These are phyloP conservation scores for Ceratocystis papillata DNA, from an alignment of 2,329 filamentous ascomycete species.

Conservation along the genomic window DNA sequence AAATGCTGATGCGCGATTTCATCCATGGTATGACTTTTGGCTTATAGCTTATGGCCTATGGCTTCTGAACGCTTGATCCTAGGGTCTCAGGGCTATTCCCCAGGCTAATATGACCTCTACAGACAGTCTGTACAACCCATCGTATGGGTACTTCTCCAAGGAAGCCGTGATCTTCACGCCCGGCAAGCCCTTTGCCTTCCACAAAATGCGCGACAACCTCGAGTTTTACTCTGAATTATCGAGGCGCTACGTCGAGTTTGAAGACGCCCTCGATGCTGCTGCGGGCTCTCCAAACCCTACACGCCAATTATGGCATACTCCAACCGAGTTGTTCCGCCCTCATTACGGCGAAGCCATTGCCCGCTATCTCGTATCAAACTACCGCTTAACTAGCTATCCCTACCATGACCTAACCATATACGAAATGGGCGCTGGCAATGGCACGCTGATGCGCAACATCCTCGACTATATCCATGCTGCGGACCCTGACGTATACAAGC, in stretches of 20 bases:
- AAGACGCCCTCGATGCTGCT: slow-evolving; percentile 69
- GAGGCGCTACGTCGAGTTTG: slow-evolving; percentile 76
- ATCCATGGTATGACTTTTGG: slow-evolving; percentile 59
- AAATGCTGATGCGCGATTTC: slow-evolving; percentile 96
- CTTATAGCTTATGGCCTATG: not conserved
- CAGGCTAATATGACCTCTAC: slow-evolving; percentile 28
- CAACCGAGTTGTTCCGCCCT: slow-evolving; percentile 90
- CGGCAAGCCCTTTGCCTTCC: slow-evolving; percentile 84
- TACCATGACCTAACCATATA: slow-evolving; percentile 97
- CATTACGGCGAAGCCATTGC: slow-evolving; percentile 96
- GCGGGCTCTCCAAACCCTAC: slow-evolving; percentile 56
- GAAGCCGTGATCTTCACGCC: slow-evolving; percentile 93
- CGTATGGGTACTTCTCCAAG: slow-evolving; percentile 94
- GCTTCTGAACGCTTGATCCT: not conserved
- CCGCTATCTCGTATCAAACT: slow-evolving; percentile 91
- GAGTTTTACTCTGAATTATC: slow-evolving; percentile 71
- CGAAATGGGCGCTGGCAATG: slow-evolving; percentile 96
- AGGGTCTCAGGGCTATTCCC: slow-evolving; percentile 27
- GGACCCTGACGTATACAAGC: slow-evolving; percentile 83
- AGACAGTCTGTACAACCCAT: slow-evolving; percentile 91
- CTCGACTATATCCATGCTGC: slow-evolving; percentile 87
- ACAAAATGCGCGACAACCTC: slow-evolving; percentile 65
- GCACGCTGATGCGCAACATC: slow-evolving; percentile 96
- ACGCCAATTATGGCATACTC: slow-evolving; percentile 94
- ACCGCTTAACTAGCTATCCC: slow-evolving; percentile 84